These are phyloP conservation scores for Penicillium atrosanguineum DNA, from an alignment of 495 filamentous ascomycete species.

Conservation along the genomic window DNA sequence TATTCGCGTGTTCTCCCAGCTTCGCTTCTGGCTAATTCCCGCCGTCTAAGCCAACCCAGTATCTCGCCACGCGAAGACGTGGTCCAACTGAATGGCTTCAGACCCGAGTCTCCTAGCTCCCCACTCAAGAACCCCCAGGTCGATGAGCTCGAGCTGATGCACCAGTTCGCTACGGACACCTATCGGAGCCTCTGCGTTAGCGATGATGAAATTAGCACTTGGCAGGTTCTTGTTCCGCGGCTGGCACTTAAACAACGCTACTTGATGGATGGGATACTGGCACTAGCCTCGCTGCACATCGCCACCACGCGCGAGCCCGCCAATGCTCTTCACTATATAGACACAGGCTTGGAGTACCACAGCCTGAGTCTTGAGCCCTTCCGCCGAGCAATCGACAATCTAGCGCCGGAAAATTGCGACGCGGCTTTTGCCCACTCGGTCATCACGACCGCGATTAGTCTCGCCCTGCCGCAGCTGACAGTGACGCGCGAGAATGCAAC, in stretches of 20 bases:
- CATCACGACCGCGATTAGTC: constrained; percentile 40
- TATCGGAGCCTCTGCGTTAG: constrained; percentile 18
- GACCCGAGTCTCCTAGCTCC: neutral
- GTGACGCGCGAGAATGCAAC: constrained; percentile 15
- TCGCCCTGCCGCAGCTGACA: constrained; percentile 37
- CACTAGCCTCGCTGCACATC: constrained; percentile 50
- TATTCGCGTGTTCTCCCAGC: constrained; percentile 16
- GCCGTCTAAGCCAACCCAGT: neutral
- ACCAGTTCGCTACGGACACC: constrained; percentile 13
- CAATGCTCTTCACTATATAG: constrained; percentile 33
- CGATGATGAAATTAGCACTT: constrained; percentile 20
- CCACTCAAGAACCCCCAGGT: neutral
- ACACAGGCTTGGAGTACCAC: constrained; percentile 45
- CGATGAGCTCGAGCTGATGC: constrained; percentile 17
- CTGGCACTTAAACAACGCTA: constrained; percentile 45
- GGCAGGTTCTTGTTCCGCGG: constrained; percentile 37
- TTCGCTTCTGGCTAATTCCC: neutral
- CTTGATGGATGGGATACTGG: constrained; percentile 51
- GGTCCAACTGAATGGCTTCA: neutral
- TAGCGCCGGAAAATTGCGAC: constrained; percentile 41
- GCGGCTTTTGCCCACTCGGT: constrained; percentile 49
- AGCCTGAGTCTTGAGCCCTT: constrained; percentile 41
- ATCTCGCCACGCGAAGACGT: neutral
- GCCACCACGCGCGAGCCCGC: constrained; percentile 31
- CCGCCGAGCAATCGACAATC: constrained; percentile 38